Evolutionary conservation across 495 filamentous ascomycete species (phyloP).

Genomic region (Aspergillus leporis): DNA sequence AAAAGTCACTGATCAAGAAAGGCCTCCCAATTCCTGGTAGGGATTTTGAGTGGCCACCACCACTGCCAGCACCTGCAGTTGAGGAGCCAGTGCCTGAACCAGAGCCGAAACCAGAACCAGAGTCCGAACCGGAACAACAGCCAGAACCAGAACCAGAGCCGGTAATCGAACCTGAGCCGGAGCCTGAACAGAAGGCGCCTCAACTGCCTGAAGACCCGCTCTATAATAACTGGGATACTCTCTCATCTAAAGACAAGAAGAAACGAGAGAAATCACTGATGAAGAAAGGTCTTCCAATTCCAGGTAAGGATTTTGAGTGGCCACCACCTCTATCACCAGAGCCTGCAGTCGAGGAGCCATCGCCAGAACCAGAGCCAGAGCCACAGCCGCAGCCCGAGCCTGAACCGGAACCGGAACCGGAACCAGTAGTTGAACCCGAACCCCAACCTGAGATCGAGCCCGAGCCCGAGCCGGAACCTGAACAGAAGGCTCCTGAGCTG

Average conservation of each 20-base stretch:
- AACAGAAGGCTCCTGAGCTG: background rate
- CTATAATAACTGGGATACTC: slow-evolving; percentile 24
- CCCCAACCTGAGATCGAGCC: slow-evolving; percentile 25
- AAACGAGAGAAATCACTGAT: background rate
- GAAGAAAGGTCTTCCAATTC: slow-evolving; percentile 17
- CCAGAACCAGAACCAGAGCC: slow-evolving; percentile 22
- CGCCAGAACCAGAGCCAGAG: slow-evolving; percentile 24
- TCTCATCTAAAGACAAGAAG: slow-evolving; percentile 23
- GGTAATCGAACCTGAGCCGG: slow-evolving; percentile 27
- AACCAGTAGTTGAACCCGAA: slow-evolving; percentile 23
- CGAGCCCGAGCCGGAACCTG: slow-evolving; percentile 30
- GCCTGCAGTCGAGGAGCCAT: slow-evolving; percentile 15
- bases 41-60: slow-evolving; percentile 27
- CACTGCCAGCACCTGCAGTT: background rate
- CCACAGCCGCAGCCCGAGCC: slow-evolving; percentile 25
- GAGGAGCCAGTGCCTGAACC: slow-evolving; percentile 4
- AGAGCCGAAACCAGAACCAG: slow-evolving; percentile 21
- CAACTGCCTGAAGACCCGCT: background rate
- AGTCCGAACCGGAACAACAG: slow-evolving; percentile 28
- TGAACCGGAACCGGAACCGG: slow-evolving; percentile 26
- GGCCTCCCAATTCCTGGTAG: slow-evolving; percentile 40
- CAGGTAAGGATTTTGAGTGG: slow-evolving; percentile 29
- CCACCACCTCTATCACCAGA: slow-evolving; percentile 16
- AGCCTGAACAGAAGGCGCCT: slow-evolving; percentile 12
- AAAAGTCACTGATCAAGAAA: slow-evolving; percentile 36